Conservation (phyloP, 352 stramenopile genomes). For the Elongisporangium undulatum region DNA sequence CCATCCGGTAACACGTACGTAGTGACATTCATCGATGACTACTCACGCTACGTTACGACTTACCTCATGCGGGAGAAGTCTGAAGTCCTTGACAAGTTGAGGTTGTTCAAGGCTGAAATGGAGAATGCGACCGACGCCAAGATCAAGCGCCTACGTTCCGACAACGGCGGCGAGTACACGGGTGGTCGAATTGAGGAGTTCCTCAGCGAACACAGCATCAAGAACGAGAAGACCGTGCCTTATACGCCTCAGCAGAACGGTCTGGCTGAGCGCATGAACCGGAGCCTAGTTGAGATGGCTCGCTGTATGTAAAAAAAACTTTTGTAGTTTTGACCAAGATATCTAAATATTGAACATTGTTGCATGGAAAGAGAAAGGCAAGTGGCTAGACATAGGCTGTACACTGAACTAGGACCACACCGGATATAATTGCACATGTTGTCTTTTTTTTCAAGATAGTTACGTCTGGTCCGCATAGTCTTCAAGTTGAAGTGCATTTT, state of each 20-base stretch:
- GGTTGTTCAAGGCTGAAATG: slow-evolving; percentile 4
- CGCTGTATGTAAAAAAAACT: too few species aligned
- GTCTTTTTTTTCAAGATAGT: too few species aligned
- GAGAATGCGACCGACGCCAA: slow-evolving; percentile 1
- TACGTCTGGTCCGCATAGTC: too few species aligned
- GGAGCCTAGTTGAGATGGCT: slow-evolving; percentile 11
- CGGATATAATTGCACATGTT: too few species aligned
- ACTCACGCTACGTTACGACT: slow-evolving; percentile 10
- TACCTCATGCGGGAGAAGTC: slow-evolving; percentile 22
- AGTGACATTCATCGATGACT: slow-evolving; percentile 20
- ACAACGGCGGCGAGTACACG: slow-evolving; percentile 19
- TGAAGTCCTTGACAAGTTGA: slow-evolving; percentile 11
- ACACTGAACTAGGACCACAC: too few species aligned
- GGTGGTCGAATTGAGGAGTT: slow-evolving; percentile 3
- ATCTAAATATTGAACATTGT: too few species aligned
- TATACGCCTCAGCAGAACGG: slow-evolving; percentile 18
- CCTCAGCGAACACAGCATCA: slow-evolving; percentile 4
- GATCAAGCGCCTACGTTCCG: slow-evolving; percentile 10
- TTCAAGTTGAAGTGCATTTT: too few species aligned
- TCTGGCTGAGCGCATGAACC: slow-evolving; percentile 17
- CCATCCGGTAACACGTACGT: slow-evolving; percentile 9
- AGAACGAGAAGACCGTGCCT: slow-evolving; percentile 14
- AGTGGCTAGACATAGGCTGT: too few species aligned
- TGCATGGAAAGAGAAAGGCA: too few species aligned
- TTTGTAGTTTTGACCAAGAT: too few species aligned